phyloP scores from a whole-genome alignment of 2,329 filamentous ascomycete genomes.

The Niveomyces coronatus region DNA sequence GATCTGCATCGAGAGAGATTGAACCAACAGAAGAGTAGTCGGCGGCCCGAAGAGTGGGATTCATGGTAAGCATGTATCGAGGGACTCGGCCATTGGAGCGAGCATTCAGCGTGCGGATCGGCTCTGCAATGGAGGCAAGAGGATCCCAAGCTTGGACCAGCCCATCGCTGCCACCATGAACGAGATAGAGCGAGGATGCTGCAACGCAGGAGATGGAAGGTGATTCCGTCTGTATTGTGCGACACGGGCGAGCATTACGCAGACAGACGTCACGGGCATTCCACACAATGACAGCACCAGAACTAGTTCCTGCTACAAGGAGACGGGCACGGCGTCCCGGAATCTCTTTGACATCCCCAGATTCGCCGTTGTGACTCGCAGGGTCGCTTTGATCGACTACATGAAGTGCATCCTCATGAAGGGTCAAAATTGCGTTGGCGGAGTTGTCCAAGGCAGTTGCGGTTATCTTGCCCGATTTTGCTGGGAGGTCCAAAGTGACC shows the following conservation, averaged over 20 bases:
- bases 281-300: conserved; percentile 73
- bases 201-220: conserved; percentile 77
- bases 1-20: conserved; percentile 77
- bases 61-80: conserved; percentile 50
- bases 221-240: conserved; percentile 81
- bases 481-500: conserved; percentile 37
- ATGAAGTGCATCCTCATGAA: conserved; percentile 65
- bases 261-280: conserved; percentile 56
- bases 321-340: conserved; percentile 78
- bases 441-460: conserved; percentile 66
- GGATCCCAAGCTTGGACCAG: conserved; percentile 95
- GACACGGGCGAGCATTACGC: conserved; percentile 51
- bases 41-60: conserved; percentile 52
- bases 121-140: conserved; percentile 67
- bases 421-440: conserved; percentile 56
- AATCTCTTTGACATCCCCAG: conserved; percentile 45
- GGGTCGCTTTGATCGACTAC: conserved; percentile 36
- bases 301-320: conserved; percentile 69
- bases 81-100: conserved; percentile 74
- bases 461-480: conserved; percentile 54
- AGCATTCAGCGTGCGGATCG: conserved; percentile 79
- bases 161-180: conserved; percentile 90
- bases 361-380: conserved; percentile 32
- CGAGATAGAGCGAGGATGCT: conserved; percentile 74
- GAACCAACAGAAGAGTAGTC: conserved; percentile 76